These are phyloP conservation scores for Candida easanensis DNA, from an alignment of 805 yeast species.

Conservation along the genomic window DNA sequence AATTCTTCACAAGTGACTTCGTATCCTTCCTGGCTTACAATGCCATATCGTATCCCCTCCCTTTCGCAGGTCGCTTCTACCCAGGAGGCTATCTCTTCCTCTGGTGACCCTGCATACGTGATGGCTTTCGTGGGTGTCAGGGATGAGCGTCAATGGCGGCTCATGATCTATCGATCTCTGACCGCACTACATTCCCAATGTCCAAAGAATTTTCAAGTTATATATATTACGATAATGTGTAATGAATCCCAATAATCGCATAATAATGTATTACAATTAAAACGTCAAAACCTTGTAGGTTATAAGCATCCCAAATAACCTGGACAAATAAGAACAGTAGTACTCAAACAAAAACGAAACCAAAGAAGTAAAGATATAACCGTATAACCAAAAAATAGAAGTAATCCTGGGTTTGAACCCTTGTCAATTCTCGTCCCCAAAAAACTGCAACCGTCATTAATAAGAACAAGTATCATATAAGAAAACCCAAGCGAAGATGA, in stretches of 20 bases:
- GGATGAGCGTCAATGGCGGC: too few species aligned
- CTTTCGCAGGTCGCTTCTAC: not conserved
- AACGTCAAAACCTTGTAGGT: too few species aligned
- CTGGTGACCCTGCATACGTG: not conserved
- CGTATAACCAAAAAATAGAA: not conserved
- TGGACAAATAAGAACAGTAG: not conserved
- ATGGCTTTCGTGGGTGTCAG: too few species aligned
- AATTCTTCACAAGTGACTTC: not conserved
- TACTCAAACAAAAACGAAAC: not conserved
- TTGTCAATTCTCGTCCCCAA: not conserved
- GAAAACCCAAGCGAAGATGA: too few species aligned
- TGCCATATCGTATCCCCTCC: not conserved
- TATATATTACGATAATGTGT: too few species aligned
- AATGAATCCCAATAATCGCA: not conserved
- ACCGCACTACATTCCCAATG: too few species aligned
- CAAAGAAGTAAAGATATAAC: not conserved
- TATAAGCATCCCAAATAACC: not conserved
- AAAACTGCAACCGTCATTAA: not conserved
- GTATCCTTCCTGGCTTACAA: not conserved
- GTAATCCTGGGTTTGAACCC: not conserved
- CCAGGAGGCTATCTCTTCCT: not conserved
- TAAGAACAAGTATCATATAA: too few species aligned
- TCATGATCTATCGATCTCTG: too few species aligned
- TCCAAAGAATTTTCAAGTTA: too few species aligned
- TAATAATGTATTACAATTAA: not conserved